Base-by-base conservation (phyloP, 169 alveolate genomes). In the Plasmodium reichenowi region DNA sequence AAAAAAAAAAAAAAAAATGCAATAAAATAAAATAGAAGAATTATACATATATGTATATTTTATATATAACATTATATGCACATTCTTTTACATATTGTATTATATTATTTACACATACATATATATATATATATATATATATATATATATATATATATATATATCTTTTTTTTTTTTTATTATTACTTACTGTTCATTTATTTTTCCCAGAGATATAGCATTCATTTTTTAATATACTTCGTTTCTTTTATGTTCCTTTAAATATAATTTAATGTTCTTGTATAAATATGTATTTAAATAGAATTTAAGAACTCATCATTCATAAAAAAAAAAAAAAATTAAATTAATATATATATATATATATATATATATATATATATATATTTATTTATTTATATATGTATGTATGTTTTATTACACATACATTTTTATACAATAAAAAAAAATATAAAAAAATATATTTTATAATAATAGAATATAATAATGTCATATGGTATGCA, bases 181-280 rank as follows among this genome's bases (percentile, higher is more conserved):
- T 66, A 8, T 66, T 66, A 4, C 12, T n/a, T 59, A 80, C 90
- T 83, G 85, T 62, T 72, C 90, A 32, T 66, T 24, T 71, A 80
- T 17, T 48, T 70, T 80, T 13, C 90, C 72, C 45, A 80, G 67
- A 45, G 70, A 45, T n/a, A 52, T 80, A 22, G 73, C 72, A 71
- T 62, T 80, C 90, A 80, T 76, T 70, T 60, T 60, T 10, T 22
- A 62, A 17, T 22, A 8, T 54, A n/a, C 12, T 54, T 54, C 13
- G 20, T 9, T 29, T 29, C 38, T 29, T 29, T 29, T 29, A 29
- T 29, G 6, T 29, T 29, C 43, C 43, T 29, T 29, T 29, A 29
- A 29, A 29, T 29, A 29, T 29, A 29, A 29, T 29, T 29, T 4
- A 29, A 29, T 29, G 43, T 29, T 29, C 43, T 3, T 29, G 6